Evolutionary conservation across 345 rosid genomes (phyloP).

Genomic region (Populus pruinosa): DNA sequence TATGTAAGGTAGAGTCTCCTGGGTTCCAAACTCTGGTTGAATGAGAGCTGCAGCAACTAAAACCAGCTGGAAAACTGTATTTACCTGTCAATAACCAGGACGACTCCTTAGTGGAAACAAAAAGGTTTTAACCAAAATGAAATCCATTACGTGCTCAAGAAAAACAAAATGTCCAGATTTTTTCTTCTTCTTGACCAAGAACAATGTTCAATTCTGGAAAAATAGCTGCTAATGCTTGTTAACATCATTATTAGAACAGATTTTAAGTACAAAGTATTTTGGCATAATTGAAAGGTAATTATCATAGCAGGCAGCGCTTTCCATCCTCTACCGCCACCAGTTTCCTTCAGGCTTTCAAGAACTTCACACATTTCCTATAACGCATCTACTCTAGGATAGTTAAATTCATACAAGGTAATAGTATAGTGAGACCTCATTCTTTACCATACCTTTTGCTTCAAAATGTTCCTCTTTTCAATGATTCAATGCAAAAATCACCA

Average conservation of each 20-base stretch:
- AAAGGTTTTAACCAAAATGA: neutral
- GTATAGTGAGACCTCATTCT: neutral
- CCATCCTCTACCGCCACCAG: neutral
- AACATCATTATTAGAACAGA: neutral
- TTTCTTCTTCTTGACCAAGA: neutral
- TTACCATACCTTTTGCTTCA: neutral
- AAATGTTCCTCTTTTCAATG: neutral
- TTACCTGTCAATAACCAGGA: slow-evolving; percentile 48
- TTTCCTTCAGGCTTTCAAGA: neutral
- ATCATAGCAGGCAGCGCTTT: neutral
- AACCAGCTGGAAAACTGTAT: slow-evolving; percentile 84
- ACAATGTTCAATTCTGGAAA: neutral
- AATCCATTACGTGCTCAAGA: neutral
- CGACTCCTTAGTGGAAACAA: neutral
- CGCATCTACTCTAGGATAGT: neutral
- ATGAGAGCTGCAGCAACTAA: slow-evolving; percentile 89
- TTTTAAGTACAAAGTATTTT: neutral
- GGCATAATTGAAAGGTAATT: neutral
- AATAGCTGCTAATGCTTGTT: too few species aligned
- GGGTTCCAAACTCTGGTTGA: slow-evolving; percentile 78
- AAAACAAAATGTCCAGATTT: neutral
- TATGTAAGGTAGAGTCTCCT: slow-evolving; percentile 59
- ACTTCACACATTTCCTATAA: neutral
- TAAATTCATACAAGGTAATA: neutral
- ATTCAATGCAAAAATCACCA: neutral